Percentiles rank a stretch among this genome's conserved stretches.
Evolutionary conservation across 108 stramenopile genomes (phyloP).

Genomic region (Schizochytrium sp.): DNA sequence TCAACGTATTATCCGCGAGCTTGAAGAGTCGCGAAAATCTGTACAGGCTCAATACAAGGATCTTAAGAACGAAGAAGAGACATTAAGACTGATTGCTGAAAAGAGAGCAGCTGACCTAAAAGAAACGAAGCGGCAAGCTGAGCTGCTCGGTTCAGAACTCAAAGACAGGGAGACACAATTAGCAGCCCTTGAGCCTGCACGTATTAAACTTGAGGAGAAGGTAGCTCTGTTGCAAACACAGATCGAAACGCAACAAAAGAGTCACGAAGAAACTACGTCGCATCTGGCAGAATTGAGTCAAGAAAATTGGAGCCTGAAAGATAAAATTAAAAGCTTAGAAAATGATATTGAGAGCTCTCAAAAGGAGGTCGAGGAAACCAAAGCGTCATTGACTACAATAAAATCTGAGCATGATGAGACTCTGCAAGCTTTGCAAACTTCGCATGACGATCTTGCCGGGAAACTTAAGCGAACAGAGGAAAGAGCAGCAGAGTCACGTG

Average conservation of each 20-base stretch:
- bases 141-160: constrained; percentile 27
- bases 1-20: constrained; percentile 31
- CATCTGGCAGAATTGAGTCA: background rate
- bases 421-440: too few species aligned
- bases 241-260: background rate
- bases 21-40: constrained; percentile 36
- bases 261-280: background rate
- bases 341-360: background rate
- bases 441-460: background rate
- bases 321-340: background rate
- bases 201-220: constrained; percentile 34
- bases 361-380: background rate
- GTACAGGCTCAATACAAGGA: constrained; percentile 8
- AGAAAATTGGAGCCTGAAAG: constrained; percentile 52
- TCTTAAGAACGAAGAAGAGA: constrained; percentile 45
- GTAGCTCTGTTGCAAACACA: background rate
- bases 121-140: background rate
- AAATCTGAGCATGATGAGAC: too few species aligned
- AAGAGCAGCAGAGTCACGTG: background rate
- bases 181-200: background rate
- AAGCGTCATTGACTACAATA: background rate
- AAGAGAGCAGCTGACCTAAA: constrained; percentile 15
- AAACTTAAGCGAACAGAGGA: constrained; percentile 38
- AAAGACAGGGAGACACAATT: background rate
- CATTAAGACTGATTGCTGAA: background rate